Percentiles rank a stretch among this genome's conserved stretches.
These are phyloP conservation scores for Penicillium bialowiezense DNA, from an alignment of 495 filamentous ascomycete genomes.

Conservation along the genomic window DNA sequence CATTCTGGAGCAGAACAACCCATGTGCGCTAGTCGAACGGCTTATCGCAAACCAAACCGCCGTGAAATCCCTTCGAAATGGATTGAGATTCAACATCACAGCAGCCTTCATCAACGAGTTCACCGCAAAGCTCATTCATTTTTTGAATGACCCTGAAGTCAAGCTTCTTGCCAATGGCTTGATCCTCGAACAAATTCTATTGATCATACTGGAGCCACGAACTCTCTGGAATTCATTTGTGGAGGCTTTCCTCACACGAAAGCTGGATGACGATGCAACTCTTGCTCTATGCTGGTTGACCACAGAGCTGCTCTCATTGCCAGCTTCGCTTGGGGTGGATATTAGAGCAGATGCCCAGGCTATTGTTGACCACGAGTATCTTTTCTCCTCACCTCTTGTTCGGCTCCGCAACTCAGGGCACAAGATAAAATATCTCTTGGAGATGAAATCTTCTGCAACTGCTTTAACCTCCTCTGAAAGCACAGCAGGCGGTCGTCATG, in stretches of 20 bases:
- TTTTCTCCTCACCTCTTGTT: conserved; percentile 25
- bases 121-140: conserved; percentile 25
- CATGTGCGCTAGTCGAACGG: conserved; percentile 49
- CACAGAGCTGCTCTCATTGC: conserved; percentile 51
- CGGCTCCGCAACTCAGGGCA: conserved; percentile 34
- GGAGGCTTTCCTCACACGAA: conserved; percentile 31
- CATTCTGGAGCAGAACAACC: conserved; percentile 47
- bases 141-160: conserved; percentile 31
- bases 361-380: conserved; percentile 25
- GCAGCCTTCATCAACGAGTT: conserved; percentile 48
- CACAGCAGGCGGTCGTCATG: conserved; percentile 68
- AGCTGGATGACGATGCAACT: conserved; percentile 36
- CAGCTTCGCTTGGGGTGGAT: conserved; percentile 15
- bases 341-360: conserved; percentile 28
- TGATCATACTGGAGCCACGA: conserved; percentile 54
- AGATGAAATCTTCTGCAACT: conserved; percentile 16
- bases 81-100: conserved; percentile 49
- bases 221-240: conserved; percentile 59
- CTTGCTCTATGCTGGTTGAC: conserved; percentile 60
- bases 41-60: conserved; percentile 50
- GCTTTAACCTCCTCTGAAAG: conserved; percentile 1
- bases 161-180: conserved; percentile 53
- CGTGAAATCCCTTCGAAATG: conserved; percentile 43
- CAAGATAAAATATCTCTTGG: conserved; percentile 45
- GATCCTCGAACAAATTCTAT: conserved; percentile 52